Evolutionary conservation across 345 rosid genomes (phyloP), one percentile per base, ranked within the genome.

Genomic region (Populus pruinosa): DNA sequence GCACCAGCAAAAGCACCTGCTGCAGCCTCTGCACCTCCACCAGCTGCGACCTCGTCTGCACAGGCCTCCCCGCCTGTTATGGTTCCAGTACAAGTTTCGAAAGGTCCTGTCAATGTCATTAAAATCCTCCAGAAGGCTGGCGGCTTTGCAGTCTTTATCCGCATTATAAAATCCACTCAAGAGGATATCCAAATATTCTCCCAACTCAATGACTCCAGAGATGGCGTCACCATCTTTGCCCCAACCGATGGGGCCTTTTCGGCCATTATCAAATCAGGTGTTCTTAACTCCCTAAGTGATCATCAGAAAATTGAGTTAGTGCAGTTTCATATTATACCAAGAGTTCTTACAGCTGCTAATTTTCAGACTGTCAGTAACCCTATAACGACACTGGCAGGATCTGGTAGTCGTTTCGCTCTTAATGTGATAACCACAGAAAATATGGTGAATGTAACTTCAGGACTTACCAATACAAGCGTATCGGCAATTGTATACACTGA

Each of bases 1-100:
- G 23, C 81, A 47, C 63, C 63, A 9, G 63, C 63, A n/a, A 56
- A 56, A 56, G 63, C 63, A 3, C 35, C 70, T 2, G 70, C 80
- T 3, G 33, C 33, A 6, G 47, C 77, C 14, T 59, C 71, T 0
- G 62, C 67, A 1, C 29, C 49, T 6, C 70, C 77, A 21, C 77
- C 5, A n/a, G 27, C 77, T 2, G 31, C 59, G 2, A 56, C 27
- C 25, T 55, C 77, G 1, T n/a, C 76, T 0, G 70, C 71, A n/a
- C 71, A 29, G 8, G 17, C 77, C 35, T 70, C 71, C 2, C 63
- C 63, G 0, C 63, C 63, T 0, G 63, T 56, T 8, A 56, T 56
- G 63, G 63, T 56, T 56, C 63, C 63, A 2, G 63, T n/a, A 56
- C 63, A 56, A 56, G 63, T 56, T 56, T 56, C 63, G 0, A 56